Conservation (phyloP, 495 filamentous ascomycete species). For the Talaromyces stipitatus region DNA sequence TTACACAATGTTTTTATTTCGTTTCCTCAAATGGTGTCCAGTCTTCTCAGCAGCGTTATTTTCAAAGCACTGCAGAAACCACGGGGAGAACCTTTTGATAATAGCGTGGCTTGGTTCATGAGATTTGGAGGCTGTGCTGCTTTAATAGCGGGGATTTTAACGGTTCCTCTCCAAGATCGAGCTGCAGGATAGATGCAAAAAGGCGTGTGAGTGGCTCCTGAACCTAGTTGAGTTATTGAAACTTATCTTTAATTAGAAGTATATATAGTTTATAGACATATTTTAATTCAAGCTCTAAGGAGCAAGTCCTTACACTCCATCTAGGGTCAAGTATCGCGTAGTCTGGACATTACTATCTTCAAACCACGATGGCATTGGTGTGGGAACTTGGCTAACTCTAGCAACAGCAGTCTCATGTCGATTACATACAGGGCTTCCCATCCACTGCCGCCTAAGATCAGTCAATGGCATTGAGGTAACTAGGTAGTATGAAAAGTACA, state of each 20-base stretch:
- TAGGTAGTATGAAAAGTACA: neutral
- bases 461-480: neutral
- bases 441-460: constrained; percentile 3
- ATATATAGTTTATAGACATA: neutral
- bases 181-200: neutral
- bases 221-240: neutral
- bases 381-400: neutral
- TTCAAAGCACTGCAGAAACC: constrained; percentile 79
- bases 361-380: neutral
- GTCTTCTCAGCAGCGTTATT: constrained; percentile 68
- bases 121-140: constrained; percentile 72
- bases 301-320: too few species aligned
- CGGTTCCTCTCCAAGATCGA: constrained; percentile 30
- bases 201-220: neutral
- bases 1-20: constrained; percentile 90
- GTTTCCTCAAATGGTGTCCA: constrained; percentile 81
- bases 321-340: too few species aligned
- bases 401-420: neutral
- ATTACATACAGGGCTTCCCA: neutral
- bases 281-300: too few species aligned
- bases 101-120: constrained; percentile 77
- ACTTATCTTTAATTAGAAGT: neutral
- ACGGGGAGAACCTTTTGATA: constrained; percentile 69
- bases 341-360: neutral
- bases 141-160: constrained; percentile 65